These are phyloP conservation scores for Naganishia sp. DNA, from an alignment of 1,284 basidiomycete genomes.

Conservation along the genomic window DNA sequence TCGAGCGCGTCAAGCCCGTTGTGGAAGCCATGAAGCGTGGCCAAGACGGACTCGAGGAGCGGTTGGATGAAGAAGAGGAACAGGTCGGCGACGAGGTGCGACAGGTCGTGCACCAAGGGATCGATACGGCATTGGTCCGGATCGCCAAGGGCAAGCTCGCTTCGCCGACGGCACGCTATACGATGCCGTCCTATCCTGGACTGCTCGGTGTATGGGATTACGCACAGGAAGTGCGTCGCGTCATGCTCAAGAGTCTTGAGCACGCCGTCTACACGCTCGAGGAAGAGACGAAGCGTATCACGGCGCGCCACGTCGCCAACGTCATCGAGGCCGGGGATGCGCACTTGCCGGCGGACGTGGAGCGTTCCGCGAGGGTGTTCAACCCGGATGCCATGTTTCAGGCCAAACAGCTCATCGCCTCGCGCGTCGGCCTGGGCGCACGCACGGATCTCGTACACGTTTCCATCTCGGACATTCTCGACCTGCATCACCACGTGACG, in stretches of 20 bases:
- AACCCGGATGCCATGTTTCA: conserved; percentile 96
- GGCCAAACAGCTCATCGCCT: conserved; percentile 36
- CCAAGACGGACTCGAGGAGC: conserved; percentile 73
- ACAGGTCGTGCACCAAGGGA: conserved; percentile 62
- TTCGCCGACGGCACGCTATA: conserved; percentile 30
- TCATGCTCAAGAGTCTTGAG: conserved; percentile 77
- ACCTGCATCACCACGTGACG: conserved; percentile 76
- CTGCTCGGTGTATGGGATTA: conserved; percentile 86
- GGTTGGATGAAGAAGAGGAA: conserved; percentile 80
- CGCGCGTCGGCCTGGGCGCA: conserved; percentile 45
- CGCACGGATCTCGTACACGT: conserved; percentile 51
- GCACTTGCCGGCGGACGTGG: conserved; percentile 79
- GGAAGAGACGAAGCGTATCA: conserved; percentile 74
- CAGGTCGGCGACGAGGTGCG: conserved; percentile 63
- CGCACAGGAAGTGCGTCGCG: conserved; percentile 75
- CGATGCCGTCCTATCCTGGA: conserved; percentile 82
- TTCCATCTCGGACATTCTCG: conserved; percentile 75
- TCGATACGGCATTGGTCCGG: conserved; percentile 72
- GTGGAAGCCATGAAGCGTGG: conserved; percentile 81
- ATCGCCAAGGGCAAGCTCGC: conserved; percentile 72
- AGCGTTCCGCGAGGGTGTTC: conserved; percentile 79
- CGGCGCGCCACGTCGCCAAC: conserved; percentile 68
- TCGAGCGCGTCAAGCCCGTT: conserved; percentile 73
- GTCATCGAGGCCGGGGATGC: conserved; percentile 72
- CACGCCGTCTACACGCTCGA: conserved; percentile 78